Conservation (phyloP, 2,329 filamentous ascomycete species). For the Malbranchea cinnamomea region DNA sequence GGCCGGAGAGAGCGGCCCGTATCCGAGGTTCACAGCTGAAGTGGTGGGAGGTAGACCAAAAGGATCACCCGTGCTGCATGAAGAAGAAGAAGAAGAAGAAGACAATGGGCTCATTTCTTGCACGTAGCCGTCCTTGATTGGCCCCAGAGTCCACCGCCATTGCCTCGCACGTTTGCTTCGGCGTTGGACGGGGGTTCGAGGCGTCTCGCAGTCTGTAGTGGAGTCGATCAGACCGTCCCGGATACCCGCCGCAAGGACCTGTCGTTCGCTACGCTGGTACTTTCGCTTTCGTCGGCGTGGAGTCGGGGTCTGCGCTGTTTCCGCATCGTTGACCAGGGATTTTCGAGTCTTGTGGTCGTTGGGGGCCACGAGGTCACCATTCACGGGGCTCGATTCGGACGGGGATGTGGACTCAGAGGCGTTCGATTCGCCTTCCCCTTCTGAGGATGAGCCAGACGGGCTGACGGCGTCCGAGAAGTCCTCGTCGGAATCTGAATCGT, state of each 20-base stretch:
- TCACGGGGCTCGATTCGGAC: conserved; percentile 18
- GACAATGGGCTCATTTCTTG: conserved; percentile 4
- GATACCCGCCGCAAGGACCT: conserved; percentile 26
- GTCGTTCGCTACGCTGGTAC: conserved; percentile 11
- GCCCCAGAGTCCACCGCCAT: conserved; percentile 44
- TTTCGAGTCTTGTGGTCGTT: conserved; percentile 2
- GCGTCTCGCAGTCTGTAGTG: conserved; percentile 25
- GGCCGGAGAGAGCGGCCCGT: too few relatives aligned
- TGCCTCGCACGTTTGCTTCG: conserved; percentile 38
- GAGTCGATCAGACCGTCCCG: conserved; percentile 24
- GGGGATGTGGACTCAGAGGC: conserved; percentile 16
- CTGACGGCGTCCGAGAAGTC: too few relatives aligned
- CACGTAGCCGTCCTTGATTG: conserved; percentile 18
- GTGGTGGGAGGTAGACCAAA: background rate
- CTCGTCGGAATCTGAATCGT: conserved; percentile 13
- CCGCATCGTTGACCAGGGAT: conserved; percentile 5
- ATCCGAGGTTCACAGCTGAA: too few relatives aligned
- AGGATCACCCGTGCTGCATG: background rate
- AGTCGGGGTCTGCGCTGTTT: too few relatives aligned
- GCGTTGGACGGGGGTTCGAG: conserved; percentile 39
- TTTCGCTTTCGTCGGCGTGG: conserved; percentile 8
- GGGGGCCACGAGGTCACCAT: conserved; percentile 16
- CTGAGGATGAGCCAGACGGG: too few relatives aligned
- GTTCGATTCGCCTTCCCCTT: conserved; percentile 15
- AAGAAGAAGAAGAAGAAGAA: background rate